Percentiles rank a stretch among this genome's conserved stretches.
phyloP scores from a whole-genome alignment of 495 filamentous ascomycete genomes.

The Hyaloscypha variabilis region DNA sequence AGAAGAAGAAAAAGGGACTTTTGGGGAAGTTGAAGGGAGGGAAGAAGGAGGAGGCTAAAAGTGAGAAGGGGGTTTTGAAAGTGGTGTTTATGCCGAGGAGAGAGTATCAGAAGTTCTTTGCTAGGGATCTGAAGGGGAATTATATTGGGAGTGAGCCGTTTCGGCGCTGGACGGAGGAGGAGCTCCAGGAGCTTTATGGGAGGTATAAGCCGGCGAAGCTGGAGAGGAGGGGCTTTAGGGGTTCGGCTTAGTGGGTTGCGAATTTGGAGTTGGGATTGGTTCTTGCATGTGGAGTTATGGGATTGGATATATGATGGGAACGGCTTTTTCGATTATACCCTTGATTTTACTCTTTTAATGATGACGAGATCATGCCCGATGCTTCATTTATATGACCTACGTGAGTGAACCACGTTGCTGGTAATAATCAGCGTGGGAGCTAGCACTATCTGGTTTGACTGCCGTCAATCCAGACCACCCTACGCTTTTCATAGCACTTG shows the following conservation, averaged over 20 bases:
- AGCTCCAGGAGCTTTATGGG: slow-evolving; percentile 25
- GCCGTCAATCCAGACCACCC: background rate
- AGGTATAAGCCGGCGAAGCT: slow-evolving; percentile 18
- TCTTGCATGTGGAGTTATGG: no score
- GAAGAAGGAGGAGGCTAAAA: background rate
- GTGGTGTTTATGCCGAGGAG: slow-evolving; percentile 33
- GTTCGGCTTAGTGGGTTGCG: background rate
- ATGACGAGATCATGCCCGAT: no score
- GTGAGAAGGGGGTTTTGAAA: slow-evolving; percentile 15
- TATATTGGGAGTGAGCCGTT: slow-evolving; percentile 30
- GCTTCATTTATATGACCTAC: no score
- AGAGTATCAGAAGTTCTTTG: slow-evolving; percentile 33
- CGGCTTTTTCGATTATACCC: background rate
- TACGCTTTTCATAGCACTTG: slow-evolving; percentile 19
- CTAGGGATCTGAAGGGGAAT: slow-evolving; percentile 19
- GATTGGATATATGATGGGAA: background rate
- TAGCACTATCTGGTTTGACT: no score
- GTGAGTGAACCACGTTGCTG: no score
- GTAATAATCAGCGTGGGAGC: no score
- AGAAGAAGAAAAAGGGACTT: background rate
- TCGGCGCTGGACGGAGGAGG: slow-evolving; percentile 28
- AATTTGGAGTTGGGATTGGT: background rate
- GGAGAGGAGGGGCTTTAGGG: slow-evolving; percentile 7
- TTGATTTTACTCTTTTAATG: background rate
- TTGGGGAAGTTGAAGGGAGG: background rate